Conservation (phyloP, 2,329 filamentous ascomycete genomes). For the Aspergillus quadricinctus region DNA sequence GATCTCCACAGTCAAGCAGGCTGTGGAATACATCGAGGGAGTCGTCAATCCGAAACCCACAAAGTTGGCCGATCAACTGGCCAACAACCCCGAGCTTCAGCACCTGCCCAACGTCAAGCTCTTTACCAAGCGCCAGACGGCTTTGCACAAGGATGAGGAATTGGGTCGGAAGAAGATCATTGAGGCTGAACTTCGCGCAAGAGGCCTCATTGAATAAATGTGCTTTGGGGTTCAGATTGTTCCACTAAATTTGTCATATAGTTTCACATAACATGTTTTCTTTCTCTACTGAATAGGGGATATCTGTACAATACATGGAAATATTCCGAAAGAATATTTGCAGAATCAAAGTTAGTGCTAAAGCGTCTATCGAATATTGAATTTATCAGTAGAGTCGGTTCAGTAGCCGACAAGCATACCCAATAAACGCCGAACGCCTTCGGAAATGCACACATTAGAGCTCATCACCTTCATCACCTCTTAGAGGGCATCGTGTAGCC, state of each 20-base stretch:
- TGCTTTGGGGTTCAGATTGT: neutral
- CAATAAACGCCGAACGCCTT: conserved; percentile 5
- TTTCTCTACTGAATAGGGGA: neutral
- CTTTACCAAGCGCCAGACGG: conserved; percentile 59
- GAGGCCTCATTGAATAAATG: conserved; percentile 53
- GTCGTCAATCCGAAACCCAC: conserved; percentile 38
- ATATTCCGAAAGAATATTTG: conserved; percentile 8
- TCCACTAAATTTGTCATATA: conserved; percentile 5
- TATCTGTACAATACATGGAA: neutral
- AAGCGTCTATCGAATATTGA: neutral
- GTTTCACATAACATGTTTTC: conserved; percentile 19
- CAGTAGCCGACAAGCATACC: conserved; percentile 8
- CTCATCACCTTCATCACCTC: conserved; percentile 31
- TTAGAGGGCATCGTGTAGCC: conserved; percentile 51
- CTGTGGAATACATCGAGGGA: conserved; percentile 50
- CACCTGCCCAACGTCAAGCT: conserved; percentile 67
- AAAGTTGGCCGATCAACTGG: conserved; percentile 60
- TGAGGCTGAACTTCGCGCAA: conserved; percentile 61
- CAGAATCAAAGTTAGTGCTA: conserved; percentile 21
- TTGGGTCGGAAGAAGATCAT: conserved; percentile 78
- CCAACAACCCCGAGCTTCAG: conserved; percentile 43
- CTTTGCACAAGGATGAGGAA: conserved; percentile 66
- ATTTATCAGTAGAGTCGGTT: conserved; percentile 1
- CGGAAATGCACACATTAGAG: conserved; percentile 4
- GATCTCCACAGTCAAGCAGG: conserved; percentile 50